Conservation (phyloP, 495 filamentous ascomycete genomes). For the Trichoderma erinaceum region DNA sequence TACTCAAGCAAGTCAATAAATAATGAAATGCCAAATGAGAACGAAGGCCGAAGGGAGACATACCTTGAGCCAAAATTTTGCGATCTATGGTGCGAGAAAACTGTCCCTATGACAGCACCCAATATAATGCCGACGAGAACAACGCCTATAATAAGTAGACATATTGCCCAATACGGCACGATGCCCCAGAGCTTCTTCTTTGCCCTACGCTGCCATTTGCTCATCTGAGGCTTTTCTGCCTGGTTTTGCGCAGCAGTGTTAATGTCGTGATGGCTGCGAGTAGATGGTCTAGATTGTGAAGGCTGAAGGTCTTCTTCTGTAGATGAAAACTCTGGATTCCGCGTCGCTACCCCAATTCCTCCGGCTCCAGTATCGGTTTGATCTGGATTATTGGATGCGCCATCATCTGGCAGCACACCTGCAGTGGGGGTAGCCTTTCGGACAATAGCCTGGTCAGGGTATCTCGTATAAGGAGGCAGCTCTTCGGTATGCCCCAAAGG, state of each 20-base stretch:
- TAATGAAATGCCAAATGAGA: slow-evolving; percentile 12
- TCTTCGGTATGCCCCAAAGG: slow-evolving; percentile 87
- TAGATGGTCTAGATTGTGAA: slow-evolving; percentile 41
- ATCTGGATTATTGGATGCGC: background rate
- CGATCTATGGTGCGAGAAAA: slow-evolving; percentile 29
- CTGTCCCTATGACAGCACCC: slow-evolving; percentile 46
- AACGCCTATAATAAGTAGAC: slow-evolving; percentile 47
- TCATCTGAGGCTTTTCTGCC: slow-evolving; percentile 35
- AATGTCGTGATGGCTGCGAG: slow-evolving; percentile 39
- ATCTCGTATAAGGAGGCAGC: slow-evolving; percentile 81
- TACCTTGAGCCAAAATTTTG: slow-evolving; percentile 16
- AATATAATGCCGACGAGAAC: slow-evolving; percentile 58
- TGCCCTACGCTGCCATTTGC: slow-evolving; percentile 47
- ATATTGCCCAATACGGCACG: slow-evolving; percentile 63
- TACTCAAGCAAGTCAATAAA: slow-evolving; percentile 27
- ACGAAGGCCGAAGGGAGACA: slow-evolving; percentile 13
- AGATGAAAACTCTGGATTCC: slow-evolving; percentile 51
- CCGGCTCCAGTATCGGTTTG: slow-evolving; percentile 40
- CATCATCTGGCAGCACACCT: background rate
- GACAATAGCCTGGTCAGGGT: slow-evolving; percentile 53
- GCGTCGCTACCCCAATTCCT: slow-evolving; percentile 47
- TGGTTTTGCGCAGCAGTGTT: slow-evolving; percentile 30
- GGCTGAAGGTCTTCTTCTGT: slow-evolving; percentile 47
- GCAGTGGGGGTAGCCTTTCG: slow-evolving; percentile 25
- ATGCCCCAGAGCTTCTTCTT: slow-evolving; percentile 55